Base-by-base conservation (phyloP, 331 rosid species). In the Rosa hybrid region DNA sequence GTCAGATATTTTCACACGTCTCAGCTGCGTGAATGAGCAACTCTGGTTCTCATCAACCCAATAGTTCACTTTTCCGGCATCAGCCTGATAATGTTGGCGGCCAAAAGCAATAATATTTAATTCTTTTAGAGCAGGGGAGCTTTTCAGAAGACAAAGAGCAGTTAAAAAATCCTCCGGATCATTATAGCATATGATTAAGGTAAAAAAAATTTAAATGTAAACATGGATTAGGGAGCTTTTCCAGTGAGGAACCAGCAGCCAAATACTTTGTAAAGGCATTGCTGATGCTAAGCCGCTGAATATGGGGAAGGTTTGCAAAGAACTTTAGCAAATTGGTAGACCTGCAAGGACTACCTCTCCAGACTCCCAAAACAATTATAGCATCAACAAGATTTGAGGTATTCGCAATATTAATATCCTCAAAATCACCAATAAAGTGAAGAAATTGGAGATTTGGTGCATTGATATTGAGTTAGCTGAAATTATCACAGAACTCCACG, bases 371-470 rank as follows among this genome's bases (percentile, higher is more conserved):
- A 67, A 71, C 87, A 82, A 92, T 86, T 80, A 88, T 71, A 57
- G 90, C 85, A 59, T 77, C 88, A 30, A 87, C 74, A 77, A 92
- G 81, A 57, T 72, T 72, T 60, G 75, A 86, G 64, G 90, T 86
- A 83, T 82, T 86, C 81, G 80, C 78, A 79, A 90, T 80, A 77
- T 46, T 78, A 78, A 92, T 69, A 79, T 84, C 89, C 46, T 75
- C 83, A 76, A 86, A 85, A 45, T 38, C 63, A 76, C 94, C 97
- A 59, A 80, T 87, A 71, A 90, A 68, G 25, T 84, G 76, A 45
- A 92, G 86, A 77, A 69, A 80, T 56, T 83, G 89, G 67, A 90
- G 92, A 82, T 84, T 84, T 12, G 87, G 91, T 1, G 91, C 88
- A 77, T 86, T 80, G 30, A 90, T 84, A 50, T 86, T 84, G 73